A percentile compares a stretch with the other conserved stretches of the same genome.
These are phyloP conservation scores for Euclidium syriacum DNA, from an alignment of 345 rosid species.

Conservation along the genomic window DNA sequence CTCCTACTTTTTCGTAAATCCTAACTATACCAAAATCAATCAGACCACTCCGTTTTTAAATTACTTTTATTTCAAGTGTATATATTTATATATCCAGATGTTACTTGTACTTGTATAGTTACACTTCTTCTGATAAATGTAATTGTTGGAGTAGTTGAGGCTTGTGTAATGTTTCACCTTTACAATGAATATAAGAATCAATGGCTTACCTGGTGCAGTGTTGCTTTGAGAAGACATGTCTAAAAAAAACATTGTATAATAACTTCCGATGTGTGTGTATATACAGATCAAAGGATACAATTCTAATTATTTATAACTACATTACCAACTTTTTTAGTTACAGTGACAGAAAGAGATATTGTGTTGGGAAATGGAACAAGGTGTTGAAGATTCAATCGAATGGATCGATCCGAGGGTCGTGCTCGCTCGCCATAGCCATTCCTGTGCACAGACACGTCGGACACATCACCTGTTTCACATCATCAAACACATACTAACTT, in stretches of 20 bases:
- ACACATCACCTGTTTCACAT: constrained; percentile 96
- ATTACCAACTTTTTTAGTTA: constrained; percentile 20
- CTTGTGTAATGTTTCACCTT: constrained; percentile 9
- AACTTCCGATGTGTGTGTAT: constrained; percentile 5
- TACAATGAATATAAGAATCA: constrained; percentile 6
- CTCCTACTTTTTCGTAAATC: constrained; percentile 32
- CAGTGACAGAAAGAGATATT: background rate
- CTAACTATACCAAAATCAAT: background rate
- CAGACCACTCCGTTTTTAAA: background rate
- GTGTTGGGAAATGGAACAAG: background rate
- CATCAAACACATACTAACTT: constrained; percentile 7
- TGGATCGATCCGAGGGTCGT: constrained; percentile 89
- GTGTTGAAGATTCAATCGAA: constrained; percentile 48
- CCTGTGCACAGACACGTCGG: constrained; percentile 99
- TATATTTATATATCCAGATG: background rate
- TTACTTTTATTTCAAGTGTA: background rate
- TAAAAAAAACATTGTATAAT: constrained; percentile 2
- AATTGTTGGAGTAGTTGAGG: background rate
- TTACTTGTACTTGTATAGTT: background rate
- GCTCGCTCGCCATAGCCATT: constrained; percentile 99
- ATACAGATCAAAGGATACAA: constrained; percentile 18
- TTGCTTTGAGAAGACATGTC: constrained; percentile 1
- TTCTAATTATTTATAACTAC: constrained; percentile 12
- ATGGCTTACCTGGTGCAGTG: background rate
- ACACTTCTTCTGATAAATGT: background rate